These are phyloP conservation scores for Solanum bulbocastanum DNA, from an alignment of 257 asterid genomes.

Conservation along the genomic window DNA sequence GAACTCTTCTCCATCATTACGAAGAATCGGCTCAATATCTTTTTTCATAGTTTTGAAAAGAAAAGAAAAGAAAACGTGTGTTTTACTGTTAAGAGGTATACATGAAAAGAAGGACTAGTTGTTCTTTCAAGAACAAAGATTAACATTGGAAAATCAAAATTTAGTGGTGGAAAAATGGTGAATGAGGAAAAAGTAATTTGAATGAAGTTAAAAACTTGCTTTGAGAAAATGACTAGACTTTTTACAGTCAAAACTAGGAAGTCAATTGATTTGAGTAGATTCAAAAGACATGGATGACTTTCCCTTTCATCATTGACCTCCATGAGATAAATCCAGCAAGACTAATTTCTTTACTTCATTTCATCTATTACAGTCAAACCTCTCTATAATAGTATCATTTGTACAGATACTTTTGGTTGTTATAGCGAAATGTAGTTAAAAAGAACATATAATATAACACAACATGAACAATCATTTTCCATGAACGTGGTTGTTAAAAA, in stretches of 20 bases:
- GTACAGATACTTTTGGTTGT: too few relatives aligned
- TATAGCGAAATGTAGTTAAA: too few relatives aligned
- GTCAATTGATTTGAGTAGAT: neutral
- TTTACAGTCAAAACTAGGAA: neutral
- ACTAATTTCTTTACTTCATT: neutral
- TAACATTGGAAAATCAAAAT: neutral
- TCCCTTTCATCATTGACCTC: neutral
- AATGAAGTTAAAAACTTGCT: neutral
- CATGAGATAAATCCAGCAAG: neutral
- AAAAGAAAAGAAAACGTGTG: neutral
- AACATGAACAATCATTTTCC: too few relatives aligned
- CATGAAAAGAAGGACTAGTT: neutral
- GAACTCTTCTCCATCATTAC: neutral
- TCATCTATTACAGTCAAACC: neutral
- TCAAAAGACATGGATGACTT: neutral
- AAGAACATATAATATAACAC: too few relatives aligned
- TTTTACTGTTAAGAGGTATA: neutral
- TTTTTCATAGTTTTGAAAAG: neutral
- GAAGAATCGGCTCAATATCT: neutral
- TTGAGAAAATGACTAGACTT: neutral
- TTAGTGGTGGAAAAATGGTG: neutral
- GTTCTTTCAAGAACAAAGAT: neutral
- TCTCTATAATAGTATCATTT: too few relatives aligned
- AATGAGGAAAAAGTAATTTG: neutral
- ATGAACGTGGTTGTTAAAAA: too few relatives aligned